phyloP scores from a whole-genome alignment of 2,329 filamentous ascomycete species.

The Hypoxylon sp. region DNA sequence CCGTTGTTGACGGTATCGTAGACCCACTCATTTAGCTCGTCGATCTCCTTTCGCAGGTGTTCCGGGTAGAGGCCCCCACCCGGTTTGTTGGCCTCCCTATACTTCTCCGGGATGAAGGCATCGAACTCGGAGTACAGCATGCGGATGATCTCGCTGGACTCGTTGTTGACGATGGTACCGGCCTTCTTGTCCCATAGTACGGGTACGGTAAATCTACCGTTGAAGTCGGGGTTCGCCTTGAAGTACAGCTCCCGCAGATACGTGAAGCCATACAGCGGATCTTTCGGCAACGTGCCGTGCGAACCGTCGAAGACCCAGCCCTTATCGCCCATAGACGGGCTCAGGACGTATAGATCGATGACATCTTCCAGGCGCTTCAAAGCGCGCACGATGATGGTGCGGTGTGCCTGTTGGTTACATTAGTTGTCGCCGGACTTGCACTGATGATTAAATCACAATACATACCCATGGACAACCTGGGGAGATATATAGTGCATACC shows the following conservation, averaged over 20 bases:
- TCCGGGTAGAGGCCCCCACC: slow-evolving; percentile 71
- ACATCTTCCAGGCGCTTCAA: slow-evolving; percentile 81
- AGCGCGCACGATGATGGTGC: slow-evolving; percentile 78
- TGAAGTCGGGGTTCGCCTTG: slow-evolving; percentile 75
- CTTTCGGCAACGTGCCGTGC: slow-evolving; percentile 65
- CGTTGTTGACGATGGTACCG: slow-evolving; percentile 83
- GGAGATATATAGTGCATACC: slow-evolving; percentile 74
- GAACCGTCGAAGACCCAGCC: slow-evolving; percentile 67
- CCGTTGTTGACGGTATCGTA: slow-evolving; percentile 69
- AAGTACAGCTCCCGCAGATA: slow-evolving; percentile 81
- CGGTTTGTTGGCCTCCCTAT: slow-evolving; percentile 65
- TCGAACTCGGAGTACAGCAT: slow-evolving; percentile 86
- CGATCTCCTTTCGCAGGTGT: slow-evolving; percentile 69
- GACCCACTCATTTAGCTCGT: slow-evolving; percentile 77
- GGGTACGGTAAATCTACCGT: slow-evolving; percentile 80
- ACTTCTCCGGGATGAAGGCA: slow-evolving; percentile 65
- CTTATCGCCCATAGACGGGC: slow-evolving; percentile 74
- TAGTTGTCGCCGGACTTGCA: slow-evolving; percentile 5
- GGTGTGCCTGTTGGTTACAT: slow-evolving; percentile 68
- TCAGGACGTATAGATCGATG: slow-evolving; percentile 76
- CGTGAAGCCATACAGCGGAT: slow-evolving; percentile 75
- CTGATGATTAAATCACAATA: not conserved
- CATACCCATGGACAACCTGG: slow-evolving; percentile 75
- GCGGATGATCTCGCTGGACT: slow-evolving; percentile 86
- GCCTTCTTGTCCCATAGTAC: slow-evolving; percentile 78